Percentiles rank a stretch among this genome's conserved stretches.
These are phyloP conservation scores for Spathaspora sp. DNA, from an alignment of 805 yeast species.

Conservation along the genomic window DNA sequence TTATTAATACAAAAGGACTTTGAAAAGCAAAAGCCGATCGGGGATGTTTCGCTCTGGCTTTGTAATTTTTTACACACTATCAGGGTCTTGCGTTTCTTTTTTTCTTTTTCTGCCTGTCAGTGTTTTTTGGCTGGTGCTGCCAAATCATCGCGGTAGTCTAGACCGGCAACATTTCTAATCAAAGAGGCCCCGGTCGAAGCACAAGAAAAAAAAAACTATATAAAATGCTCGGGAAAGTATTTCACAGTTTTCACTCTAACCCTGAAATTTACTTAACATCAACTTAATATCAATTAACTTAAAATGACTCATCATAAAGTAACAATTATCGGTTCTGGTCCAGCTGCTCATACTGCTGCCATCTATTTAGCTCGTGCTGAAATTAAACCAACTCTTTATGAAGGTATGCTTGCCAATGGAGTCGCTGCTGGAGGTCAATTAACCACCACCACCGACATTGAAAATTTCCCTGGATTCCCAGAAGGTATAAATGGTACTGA, in stretches of 20 bases:
- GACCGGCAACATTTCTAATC: neutral
- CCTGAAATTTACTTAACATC: neutral
- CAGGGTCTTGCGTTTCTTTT: neutral
- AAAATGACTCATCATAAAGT: slow-evolving; percentile 83
- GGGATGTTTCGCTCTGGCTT: neutral
- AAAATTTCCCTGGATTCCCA: slow-evolving; percentile 99
- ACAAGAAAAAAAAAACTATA: neutral
- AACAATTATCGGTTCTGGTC: slow-evolving; percentile 93
- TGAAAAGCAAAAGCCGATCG: neutral
- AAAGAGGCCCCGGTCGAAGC: neutral
- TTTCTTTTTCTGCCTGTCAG: neutral
- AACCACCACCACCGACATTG: slow-evolving; percentile 97
- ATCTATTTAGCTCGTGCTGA: slow-evolving; percentile 96
- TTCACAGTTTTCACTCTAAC: neutral
- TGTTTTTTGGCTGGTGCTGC: neutral
- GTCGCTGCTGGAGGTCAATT: slow-evolving; percentile 99
- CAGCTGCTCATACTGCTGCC: slow-evolving; percentile 99
- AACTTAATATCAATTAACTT: neutral
- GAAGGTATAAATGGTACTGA: slow-evolving; percentile 82
- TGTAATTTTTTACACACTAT: too few species aligned
- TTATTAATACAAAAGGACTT: too few species aligned
- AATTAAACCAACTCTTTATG: slow-evolving; percentile 87
- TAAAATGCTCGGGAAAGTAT: neutral
- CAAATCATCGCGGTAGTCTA: neutral
- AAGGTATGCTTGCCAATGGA: slow-evolving; percentile 96